Evolutionary conservation across 164 flowering plant genomes (phyloP), one percentile per base, ranked within the genome.

Genomic region (Piper longum): DNA sequence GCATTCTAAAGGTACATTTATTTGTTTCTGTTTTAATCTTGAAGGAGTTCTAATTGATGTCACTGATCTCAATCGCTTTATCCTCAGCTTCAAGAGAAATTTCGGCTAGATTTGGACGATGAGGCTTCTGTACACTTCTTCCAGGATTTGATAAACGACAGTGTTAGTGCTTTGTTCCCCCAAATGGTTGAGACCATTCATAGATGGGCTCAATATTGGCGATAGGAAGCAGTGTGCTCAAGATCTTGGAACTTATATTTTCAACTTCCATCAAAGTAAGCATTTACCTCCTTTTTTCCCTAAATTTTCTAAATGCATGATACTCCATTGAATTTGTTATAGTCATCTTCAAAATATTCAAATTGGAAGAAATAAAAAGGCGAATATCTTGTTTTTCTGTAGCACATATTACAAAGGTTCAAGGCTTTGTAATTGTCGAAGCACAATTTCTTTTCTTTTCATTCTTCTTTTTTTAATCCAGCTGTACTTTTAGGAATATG

Each of bases 131-230:
- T 95, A 65, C 99, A 95, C 60, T 95, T 95, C 56, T 95, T 95
- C 80, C 99, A 95, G 78, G 96, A 89, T 78, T 88, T 95, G 63
- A 95, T 95, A 70, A 95, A 89, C 66, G 99, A 91, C 65, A 95
- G 99, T 75, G 99, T 95, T 41, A 89, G 95, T 75, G 99, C 99
- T n/a, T 77, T 95, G 74, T 95, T 95, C 66, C 97, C 99, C 61
- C 99, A 95, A 83, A 91, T 95, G 99, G 99, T 95, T 66, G 99
- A 95, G 69, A 95, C 99, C 56, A 95, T 91, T 74, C 99, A 95
- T 70, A 80, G 99, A 12, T 95, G 99, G 99, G 99, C 99, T 62
- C 97, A 91, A 61, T 95, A 91, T 65, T 95, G 99, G 99, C 91
- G 99, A 61, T 95, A 48, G 52, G 14, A 12, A 8, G 52, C 11